These are phyloP conservation scores for Nakaseomyces uthaithaninus DNA, from an alignment of 1,139 yeast species.

Conservation along the genomic window DNA sequence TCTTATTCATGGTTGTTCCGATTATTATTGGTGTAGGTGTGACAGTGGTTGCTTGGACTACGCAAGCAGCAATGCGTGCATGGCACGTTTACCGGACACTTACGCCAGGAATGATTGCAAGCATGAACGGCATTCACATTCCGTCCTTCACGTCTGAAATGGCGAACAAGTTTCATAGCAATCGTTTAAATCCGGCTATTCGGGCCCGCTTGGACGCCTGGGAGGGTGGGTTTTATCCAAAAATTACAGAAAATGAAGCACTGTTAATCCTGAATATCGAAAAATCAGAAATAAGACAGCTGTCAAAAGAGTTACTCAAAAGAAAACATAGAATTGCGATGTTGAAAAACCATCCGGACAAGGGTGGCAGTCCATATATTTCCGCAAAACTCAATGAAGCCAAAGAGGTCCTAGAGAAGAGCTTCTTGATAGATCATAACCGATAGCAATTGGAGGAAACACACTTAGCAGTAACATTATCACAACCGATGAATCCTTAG, in stretches of 20 bases:
- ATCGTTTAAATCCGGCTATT: slow-evolving; percentile 7
- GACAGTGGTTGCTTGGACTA: slow-evolving; percentile 22
- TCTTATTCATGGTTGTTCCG: slow-evolving; percentile 25
- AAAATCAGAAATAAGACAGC: slow-evolving; percentile 45
- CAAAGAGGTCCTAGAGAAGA: slow-evolving; percentile 24
- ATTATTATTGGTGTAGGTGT: slow-evolving; percentile 26
- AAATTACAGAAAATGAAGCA: slow-evolving; percentile 88
- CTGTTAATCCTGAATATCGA: slow-evolving; percentile 54
- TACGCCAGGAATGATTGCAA: slow-evolving; percentile 26
- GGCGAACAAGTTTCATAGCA: slow-evolving; percentile 8
- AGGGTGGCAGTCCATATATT: slow-evolving; percentile 91
- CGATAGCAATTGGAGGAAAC: slow-evolving; percentile 6
- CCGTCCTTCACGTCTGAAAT: slow-evolving; percentile 3
- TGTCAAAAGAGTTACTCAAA: slow-evolving; percentile 62
- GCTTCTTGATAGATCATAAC: slow-evolving; percentile 18
- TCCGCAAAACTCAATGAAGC: slow-evolving; percentile 98
- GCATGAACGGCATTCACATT: slow-evolving; percentile 19
- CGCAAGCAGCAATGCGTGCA: slow-evolving; percentile 25
- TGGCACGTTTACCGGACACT: slow-evolving; percentile 25
- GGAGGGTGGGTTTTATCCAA: slow-evolving; percentile 70
- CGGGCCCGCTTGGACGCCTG: slow-evolving; percentile 9
- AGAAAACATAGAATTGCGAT: slow-evolving; percentile 84
- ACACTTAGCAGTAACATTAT: too few species aligned
- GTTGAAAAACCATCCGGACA: slow-evolving; percentile 92
- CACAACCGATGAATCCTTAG: too few species aligned